phyloP scores from a whole-genome alignment of 1,139 yeast genomes.

The Kodamaea sp. region DNA sequence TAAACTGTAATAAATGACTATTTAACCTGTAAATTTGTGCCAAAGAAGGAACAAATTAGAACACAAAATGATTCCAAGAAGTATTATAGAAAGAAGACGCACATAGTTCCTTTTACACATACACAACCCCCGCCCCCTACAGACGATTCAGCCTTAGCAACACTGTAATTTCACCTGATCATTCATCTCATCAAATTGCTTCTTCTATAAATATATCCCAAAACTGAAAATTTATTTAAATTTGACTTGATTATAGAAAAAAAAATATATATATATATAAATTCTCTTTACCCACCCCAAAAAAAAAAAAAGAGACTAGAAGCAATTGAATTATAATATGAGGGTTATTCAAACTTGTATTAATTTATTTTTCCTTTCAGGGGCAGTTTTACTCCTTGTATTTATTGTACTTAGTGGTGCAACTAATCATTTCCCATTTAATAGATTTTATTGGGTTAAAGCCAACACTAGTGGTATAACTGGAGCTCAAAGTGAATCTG shows the following conservation, averaged over 20 bases:
- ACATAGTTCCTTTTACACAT: too few relatives aligned
- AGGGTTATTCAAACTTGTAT: conserved; percentile 32
- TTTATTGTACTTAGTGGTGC: conserved; percentile 68
- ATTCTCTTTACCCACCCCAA: not conserved
- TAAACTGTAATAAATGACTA: too few relatives aligned
- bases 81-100: too few relatives aligned
- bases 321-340: conserved; percentile 20
- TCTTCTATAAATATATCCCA: conserved; percentile 3
- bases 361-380: conserved; percentile 44
- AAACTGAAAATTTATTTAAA: not conserved
- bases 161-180: conserved; percentile 3
- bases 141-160: not conserved
- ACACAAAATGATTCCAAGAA: too few relatives aligned
- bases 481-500: conserved; percentile 50
- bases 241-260: not conserved
- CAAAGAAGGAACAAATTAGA: too few relatives aligned
- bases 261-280: not conserved
- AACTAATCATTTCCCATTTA: conserved; percentile 55
- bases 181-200: conserved; percentile 1
- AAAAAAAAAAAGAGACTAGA: not conserved
- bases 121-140: too few relatives aligned
- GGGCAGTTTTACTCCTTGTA: conserved; percentile 55
- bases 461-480: conserved; percentile 61
- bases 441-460: conserved; percentile 65
- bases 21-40: too few relatives aligned